These are phyloP conservation scores for Talaromyces marneffei DNA, from an alignment of 2,329 filamentous ascomycete species.

Conservation along the genomic window DNA sequence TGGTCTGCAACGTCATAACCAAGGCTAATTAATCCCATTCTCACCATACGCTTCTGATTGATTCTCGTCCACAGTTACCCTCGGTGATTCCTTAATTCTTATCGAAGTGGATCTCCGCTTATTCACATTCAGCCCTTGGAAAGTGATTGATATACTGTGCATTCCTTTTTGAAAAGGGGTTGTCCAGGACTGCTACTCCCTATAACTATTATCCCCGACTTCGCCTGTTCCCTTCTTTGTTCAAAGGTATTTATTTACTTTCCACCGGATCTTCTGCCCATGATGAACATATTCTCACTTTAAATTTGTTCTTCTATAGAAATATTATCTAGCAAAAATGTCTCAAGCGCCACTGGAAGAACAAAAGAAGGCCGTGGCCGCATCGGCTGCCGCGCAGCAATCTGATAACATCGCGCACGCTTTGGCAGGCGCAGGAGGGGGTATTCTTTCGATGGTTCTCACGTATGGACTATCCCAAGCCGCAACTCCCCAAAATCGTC, in stretches of 20 bases:
- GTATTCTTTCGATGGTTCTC: constrained; percentile 89
- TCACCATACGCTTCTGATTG: not conserved
- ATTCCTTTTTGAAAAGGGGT: not conserved
- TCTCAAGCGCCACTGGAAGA: constrained; percentile 35
- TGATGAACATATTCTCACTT: not conserved
- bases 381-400: constrained; percentile 66
- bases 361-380: constrained; percentile 36
- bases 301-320: not conserved
- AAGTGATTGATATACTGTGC: not conserved
- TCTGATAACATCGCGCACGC: constrained; percentile 97
- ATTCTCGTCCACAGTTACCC: not conserved
- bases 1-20: constrained; percentile 15
- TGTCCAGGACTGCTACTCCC: not conserved
- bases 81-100: not conserved
- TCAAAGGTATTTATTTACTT: not conserved
- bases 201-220: not conserved
- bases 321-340: constrained; percentile 24
- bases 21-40: not conserved
- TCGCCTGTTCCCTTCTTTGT: not conserved
- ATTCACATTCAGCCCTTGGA: not conserved
- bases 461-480: constrained; percentile 55
- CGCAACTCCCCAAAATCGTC: not conserved
- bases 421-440: constrained; percentile 85
- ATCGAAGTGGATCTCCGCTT: not conserved
- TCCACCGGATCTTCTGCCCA: not conserved